Base-by-base conservation (phyloP, 805 yeast species). In the Tetrapisispora phaffii region DNA sequence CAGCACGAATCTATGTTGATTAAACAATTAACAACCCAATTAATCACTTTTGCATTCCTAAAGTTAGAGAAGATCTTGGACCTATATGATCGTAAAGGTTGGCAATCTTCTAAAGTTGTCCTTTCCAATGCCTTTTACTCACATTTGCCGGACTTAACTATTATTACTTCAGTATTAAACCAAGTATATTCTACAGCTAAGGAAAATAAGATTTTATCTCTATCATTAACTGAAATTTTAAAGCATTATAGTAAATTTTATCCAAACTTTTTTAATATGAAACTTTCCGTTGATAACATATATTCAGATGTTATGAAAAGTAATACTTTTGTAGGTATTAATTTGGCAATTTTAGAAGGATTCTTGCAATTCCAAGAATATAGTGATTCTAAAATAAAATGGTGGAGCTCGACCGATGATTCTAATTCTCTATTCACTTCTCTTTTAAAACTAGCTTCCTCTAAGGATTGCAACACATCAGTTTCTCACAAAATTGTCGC, bases 371-470 rank as follows among this genome's bases (percentile, higher is more conserved):
- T 82, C 12, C 85, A 79, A 50, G 76, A 80, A 19, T 68, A 68
- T 13, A 69, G 73, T 9, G 67, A 70, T 13, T 62, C 73, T 3
- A 77, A 75, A 42, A 71, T 79, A 28, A 85, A 80, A 62, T 89
- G 96, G 96, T 88, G 93, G 88, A 82, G 76, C 57, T 66, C 74
- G 23, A 48, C 71, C 2, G 69, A 67, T 7, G 56, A 64, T 1
- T 67, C 68, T 16, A 70, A 72, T 45, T 80, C 95, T 0, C 66
- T 85, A 38, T 87, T 86, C 61, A 79, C 89, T 0, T 74, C 77
- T 7, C 65, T 87, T 45, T 54, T 84, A 24, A 75, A 76, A 56
- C 63, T 85, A 33, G 75, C 76, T 0, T 62, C 71, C 1, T 60
- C 67, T 0, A 56, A 48, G 22, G 55, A 57, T n/a, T 50, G 63